Evolutionary conservation across 495 filamentous ascomycete genomes (phyloP).

Genomic region (Rhypophila decipiens): DNA sequence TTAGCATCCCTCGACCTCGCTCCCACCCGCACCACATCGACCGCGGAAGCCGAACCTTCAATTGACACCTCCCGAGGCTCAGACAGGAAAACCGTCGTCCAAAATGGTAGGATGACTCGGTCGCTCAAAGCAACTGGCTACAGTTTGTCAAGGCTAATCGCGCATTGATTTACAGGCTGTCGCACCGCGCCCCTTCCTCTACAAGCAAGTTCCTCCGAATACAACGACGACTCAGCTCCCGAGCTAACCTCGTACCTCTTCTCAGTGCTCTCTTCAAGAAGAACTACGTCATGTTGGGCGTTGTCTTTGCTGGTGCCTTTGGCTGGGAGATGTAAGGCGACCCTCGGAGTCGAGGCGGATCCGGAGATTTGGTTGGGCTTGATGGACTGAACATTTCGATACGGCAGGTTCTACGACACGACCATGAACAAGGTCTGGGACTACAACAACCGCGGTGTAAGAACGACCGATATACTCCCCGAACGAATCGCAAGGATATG

Average conservation of each 20-base stretch:
- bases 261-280: constrained; percentile 71
- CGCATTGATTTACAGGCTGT: constrained; percentile 12
- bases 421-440: constrained; percentile 83
- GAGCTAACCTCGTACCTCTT: constrained; percentile 25
- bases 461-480: constrained; percentile 7
- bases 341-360: not conserved
- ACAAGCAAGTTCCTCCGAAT: constrained; percentile 64
- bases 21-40: constrained; percentile 11
- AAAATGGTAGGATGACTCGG: constrained; percentile 31
- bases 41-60: constrained; percentile 10
- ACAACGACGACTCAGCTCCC: constrained; percentile 10
- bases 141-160: constrained; percentile 20
- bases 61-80: constrained; percentile 16
- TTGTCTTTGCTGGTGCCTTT: constrained; percentile 82
- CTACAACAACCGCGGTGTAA: constrained; percentile 78
- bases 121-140: not conserved
- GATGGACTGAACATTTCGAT: constrained; percentile 1
- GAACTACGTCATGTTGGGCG: constrained; percentile 79
- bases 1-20: constrained; percentile 7
- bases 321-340: constrained; percentile 81
- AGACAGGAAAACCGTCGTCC: constrained; percentile 6
- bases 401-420: constrained; percentile 65
- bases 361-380: not conserved
- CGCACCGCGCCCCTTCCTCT: constrained; percentile 40
- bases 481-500: not conserved